Evolutionary conservation across 2,329 filamentous ascomycete species (phyloP).

Genomic region (Coniochaeta sp.): DNA sequence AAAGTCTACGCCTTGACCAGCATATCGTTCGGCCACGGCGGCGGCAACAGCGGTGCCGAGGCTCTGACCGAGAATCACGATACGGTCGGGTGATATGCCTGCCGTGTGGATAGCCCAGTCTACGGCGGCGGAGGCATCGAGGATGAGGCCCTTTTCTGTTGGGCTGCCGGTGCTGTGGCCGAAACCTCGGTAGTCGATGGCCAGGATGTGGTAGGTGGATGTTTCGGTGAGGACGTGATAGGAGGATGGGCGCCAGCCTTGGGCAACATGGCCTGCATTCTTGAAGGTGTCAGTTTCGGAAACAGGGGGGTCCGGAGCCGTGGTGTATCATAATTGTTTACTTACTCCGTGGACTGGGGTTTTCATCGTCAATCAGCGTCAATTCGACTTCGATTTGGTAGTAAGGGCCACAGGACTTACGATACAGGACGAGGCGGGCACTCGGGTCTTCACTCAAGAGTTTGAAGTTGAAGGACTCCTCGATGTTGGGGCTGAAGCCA

Average conservation of each 20-base stretch:
- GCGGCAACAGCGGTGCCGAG: conserved; percentile 80
- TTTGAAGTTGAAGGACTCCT: conserved; percentile 49
- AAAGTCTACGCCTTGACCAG: conserved; percentile 56
- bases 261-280: conserved; percentile 82
- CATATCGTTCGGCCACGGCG: conserved; percentile 66
- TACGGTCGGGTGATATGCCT: conserved; percentile 60
- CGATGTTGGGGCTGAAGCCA: conserved; percentile 47
- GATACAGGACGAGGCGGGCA: conserved; percentile 56
- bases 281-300: conserved; percentile 24
- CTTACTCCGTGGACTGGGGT: conserved; percentile 55
- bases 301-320: conserved; percentile 23
- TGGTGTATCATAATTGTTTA: conserved; percentile 11
- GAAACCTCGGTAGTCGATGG: conserved; percentile 87
- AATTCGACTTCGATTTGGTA: too few relatives aligned
- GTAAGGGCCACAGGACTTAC: conserved; percentile 34
- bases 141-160: conserved; percentile 72
- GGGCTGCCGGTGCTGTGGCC: conserved; percentile 75
- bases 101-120: conserved; percentile 63
- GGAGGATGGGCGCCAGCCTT: conserved; percentile 66
- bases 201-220: conserved; percentile 72
- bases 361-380: neutral
- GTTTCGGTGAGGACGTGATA: conserved; percentile 72
- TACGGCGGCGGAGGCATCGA: conserved; percentile 67
- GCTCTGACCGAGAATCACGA: conserved; percentile 79
- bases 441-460: conserved; percentile 57